A percentile compares a stretch with the other conserved stretches of the same genome.
phyloP scores from a whole-genome alignment of 495 filamentous ascomycete species.

The Penicillium nucicola region DNA sequence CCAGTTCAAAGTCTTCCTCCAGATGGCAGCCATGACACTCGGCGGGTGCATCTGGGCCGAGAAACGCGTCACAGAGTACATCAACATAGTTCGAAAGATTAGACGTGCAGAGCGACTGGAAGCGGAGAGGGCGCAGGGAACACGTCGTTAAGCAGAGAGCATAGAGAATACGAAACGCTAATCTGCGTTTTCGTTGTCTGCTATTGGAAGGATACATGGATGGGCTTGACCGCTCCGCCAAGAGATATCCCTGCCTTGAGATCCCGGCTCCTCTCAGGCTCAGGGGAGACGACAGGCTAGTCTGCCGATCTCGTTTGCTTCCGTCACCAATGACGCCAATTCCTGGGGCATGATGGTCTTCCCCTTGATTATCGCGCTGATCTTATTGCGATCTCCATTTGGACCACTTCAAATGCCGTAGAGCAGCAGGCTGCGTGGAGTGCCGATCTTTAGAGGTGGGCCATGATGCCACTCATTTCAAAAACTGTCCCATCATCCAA shows the following conservation, averaged over 20 bases:
- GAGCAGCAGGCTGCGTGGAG: conserved; percentile 8
- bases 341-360: conserved; percentile 1
- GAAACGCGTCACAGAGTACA: conserved; percentile 64
- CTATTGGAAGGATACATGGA: neutral
- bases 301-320: neutral
- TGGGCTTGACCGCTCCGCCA: neutral
- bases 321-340: conserved; percentile 7
- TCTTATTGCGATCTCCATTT: conserved; percentile 21
- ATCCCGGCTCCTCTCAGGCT: no score
- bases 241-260: neutral
- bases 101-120: conserved; percentile 62
- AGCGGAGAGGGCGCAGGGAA: conserved; percentile 50
- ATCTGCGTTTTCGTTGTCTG: neutral
- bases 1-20: conserved; percentile 90
- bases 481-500: no score
- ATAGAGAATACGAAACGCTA: neutral
- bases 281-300: no score
- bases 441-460: conserved; percentile 9
- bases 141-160: conserved; percentile 11
- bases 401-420: conserved; percentile 11
- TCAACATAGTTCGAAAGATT: conserved; percentile 46
- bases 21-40: conserved; percentile 84
- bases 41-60: conserved; percentile 86
- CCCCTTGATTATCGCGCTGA: conserved; percentile 11
- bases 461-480: no score